These are phyloP conservation scores for Botrytis cinerea DNA, from an alignment of 2,329 filamentous ascomycete species.

Conservation along the genomic window DNA sequence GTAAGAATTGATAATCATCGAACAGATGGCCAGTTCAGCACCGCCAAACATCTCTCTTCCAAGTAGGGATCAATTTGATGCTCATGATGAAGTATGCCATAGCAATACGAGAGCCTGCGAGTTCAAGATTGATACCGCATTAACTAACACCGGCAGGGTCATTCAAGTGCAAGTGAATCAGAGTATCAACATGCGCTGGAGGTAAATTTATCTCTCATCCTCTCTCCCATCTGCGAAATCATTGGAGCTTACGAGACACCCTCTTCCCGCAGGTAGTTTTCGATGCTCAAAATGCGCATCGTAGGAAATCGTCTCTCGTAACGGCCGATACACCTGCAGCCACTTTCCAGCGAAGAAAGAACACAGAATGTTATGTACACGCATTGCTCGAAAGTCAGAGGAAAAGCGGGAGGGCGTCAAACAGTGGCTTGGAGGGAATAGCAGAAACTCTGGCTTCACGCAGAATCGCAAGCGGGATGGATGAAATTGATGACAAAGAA, in stretches of 20 bases:
- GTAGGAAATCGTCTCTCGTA: slow-evolving; percentile 67
- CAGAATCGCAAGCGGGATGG: slow-evolving; percentile 24
- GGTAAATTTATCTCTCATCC: slow-evolving; percentile 45
- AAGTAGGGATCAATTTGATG: slow-evolving; percentile 8
- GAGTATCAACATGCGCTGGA: slow-evolving; percentile 43
- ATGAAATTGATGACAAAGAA: slow-evolving; percentile 7
- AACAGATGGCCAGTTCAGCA: slow-evolving; percentile 1
- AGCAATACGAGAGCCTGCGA: not conserved
- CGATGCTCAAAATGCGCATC: slow-evolving; percentile 60
- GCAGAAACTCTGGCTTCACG: slow-evolving; percentile 34
- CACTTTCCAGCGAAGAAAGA: slow-evolving; percentile 44
- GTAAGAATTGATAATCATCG: not conserved
- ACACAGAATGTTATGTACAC: slow-evolving; percentile 65
- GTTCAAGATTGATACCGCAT: not conserved
- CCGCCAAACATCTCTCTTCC: slow-evolving; percentile 13
- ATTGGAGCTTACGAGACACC: not conserved
- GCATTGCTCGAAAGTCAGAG: slow-evolving; percentile 62
- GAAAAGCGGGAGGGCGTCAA: slow-evolving; percentile 36
- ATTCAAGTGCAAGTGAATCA: slow-evolving; percentile 40
- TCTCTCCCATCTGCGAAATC: not conserved
- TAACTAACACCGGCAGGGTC: slow-evolving; percentile 25
- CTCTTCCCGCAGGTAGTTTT: slow-evolving; percentile 55
- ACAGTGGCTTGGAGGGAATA: slow-evolving; percentile 38
- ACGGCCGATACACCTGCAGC: slow-evolving; percentile 49
- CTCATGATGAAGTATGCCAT: slow-evolving; percentile 24